Conservation (phyloP, 2,329 filamentous ascomycete species). For the Botryosphaeria dothidea region DNA sequence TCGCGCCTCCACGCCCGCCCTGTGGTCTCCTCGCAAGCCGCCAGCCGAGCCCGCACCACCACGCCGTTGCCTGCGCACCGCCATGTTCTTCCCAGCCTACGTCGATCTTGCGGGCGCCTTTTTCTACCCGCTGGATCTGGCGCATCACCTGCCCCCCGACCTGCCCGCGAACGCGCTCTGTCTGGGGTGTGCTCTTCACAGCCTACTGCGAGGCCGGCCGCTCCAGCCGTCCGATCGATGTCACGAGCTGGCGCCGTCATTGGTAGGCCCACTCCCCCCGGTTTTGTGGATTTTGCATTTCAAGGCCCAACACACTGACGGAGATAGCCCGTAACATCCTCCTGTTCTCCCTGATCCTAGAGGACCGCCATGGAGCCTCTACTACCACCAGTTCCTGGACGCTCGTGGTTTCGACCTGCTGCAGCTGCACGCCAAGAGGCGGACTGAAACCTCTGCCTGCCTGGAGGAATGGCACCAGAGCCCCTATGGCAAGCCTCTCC, state of each 20-base stretch:
- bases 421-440: slow-evolving; percentile 45
- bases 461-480: slow-evolving; percentile 48
- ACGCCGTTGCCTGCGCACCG: neutral
- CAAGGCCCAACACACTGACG: neutral
- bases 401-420: slow-evolving; percentile 40
- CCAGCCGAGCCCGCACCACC: neutral
- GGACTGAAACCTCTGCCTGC: slow-evolving; percentile 42
- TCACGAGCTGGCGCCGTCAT: slow-evolving; percentile 59
- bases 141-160: slow-evolving; percentile 50
- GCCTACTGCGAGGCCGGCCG: neutral
- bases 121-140: slow-evolving; percentile 47
- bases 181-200: slow-evolving; percentile 60
- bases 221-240: slow-evolving; percentile 42
- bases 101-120: slow-evolving; percentile 21
- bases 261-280: slow-evolving; percentile 36
- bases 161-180: slow-evolving; percentile 52
- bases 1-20: neutral
- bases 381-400: slow-evolving; percentile 56
- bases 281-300: slow-evolving; percentile 19
- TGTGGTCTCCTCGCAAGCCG: neutral
- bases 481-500: slow-evolving; percentile 47
- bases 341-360: slow-evolving; percentile 53
- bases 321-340: slow-evolving; percentile 56
- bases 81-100: neutral
- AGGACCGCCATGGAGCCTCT: slow-evolving; percentile 56